Base-by-base conservation (phyloP, 768 basidiomycete genomes). In the Kwoniella dendrophila region DNA sequence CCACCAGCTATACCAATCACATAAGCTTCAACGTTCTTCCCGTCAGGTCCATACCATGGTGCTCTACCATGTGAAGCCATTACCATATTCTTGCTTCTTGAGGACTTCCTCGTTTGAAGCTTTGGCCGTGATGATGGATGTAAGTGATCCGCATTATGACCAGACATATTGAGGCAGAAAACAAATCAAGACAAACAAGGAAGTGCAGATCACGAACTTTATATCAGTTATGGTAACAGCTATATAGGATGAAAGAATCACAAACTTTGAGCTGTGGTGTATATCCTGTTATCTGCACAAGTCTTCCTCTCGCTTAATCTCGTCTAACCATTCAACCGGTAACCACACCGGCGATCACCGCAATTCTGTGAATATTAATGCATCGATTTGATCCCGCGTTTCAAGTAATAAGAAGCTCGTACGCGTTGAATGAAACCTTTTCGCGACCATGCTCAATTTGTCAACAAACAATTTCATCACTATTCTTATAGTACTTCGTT, bases 1-100 rank as follows among this genome's bases (percentile, higher is more conserved):
- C 81, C 81, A 29, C 81, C 81, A 22, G 80, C 81, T 50, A 82
- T 80, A 1, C 81, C 81, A 26, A 82, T 80, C 18, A 81, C 79
- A 66, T 81, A 82, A 3, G 79, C 78, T 32, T 71, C 66, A 0
- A 74, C 56, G 16, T 76, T 75, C 62, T 73, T 72, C 1, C 81
- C 81, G 14, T 80, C 76, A 50, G 74, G 66, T 8, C 69, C 66
- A 60, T 80, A 81, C 80, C 80, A 81, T 2, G 79, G 79, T 36
- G 77, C 71, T 24, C 79, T 56, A 20, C 74, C 74, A 62, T 75
- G 72, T 26, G 65, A 66, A 24, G 70, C 70, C 64, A 75, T 71
- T 48, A 75, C 74, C 44, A 68, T 68, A 44, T 75, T 75, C 62
- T 73, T 75, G 24, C 55, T 50, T 22, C 51, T 34, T 20, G 57